Base-by-base conservation (phyloP, 345 rosid species). In the Lepidium sativum region DNA sequence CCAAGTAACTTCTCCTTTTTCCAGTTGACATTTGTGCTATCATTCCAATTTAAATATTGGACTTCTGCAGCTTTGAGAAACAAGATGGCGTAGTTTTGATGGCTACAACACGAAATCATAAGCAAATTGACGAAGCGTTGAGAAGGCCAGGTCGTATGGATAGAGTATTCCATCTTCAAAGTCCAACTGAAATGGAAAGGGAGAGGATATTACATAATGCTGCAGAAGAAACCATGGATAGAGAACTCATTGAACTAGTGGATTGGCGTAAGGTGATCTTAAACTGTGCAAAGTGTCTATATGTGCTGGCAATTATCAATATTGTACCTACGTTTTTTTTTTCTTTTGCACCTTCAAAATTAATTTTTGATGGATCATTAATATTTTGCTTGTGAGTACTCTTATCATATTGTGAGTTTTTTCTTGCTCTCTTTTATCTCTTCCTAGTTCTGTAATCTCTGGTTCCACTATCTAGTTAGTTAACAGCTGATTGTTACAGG, bases 61-160 rank as follows among this genome's bases (percentile, higher is more conserved):
- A 45, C 9, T 67, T 69, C 11, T 69, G 64, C 86, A 91, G 98
- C 54, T 91, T 91, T 79, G 91, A 88, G 88, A 91, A 86, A 75
- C 98, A 91, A 76, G 98, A 91, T 74, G 98, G 98, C 23, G 98
- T 91, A 80, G 90, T 91, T 79, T 78, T 91, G 83, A 91, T 91
- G 96, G 98, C 98, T 43, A 91, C 98, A 27, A 88, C 98, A 18
- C 79, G 86, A 70, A 86, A 85, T 78, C 82, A 86, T 71, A 91
- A 88, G 77, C 92, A 88, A 77, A 88, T 91, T 59, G 98, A 91
- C 77, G 88, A 85, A 75, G 98, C 98, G 1, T 85, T 91, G 56
- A 86, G 69, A 76, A 80, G 98, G 52, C 98, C 98, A 60, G 98
- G 98, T 68, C 86, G 98, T 56, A 91, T 91, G 98, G 98, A 91